phyloP scores from a whole-genome alignment of 441 rosid genomes.

The Cnidoscolus chayamansa region DNA sequence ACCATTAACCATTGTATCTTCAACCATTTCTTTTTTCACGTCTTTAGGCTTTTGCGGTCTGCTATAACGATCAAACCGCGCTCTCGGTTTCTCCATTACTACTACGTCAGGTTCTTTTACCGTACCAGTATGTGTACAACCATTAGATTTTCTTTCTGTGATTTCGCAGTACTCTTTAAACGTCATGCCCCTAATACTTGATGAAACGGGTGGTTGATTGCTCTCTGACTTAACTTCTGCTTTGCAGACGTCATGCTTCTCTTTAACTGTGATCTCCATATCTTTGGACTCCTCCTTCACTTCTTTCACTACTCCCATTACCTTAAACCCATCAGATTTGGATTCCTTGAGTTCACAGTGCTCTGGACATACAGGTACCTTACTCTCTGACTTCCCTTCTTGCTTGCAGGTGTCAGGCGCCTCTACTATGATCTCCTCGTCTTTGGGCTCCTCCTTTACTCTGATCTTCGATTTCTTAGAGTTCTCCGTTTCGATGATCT shows the following conservation, averaged over 20 bases:
- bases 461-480: not conserved
- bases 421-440: not conserved
- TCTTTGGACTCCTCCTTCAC: constrained; percentile 8
- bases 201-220: not conserved
- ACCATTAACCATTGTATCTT: constrained; percentile 25
- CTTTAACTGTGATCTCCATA: not conserved
- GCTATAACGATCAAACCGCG: not conserved
- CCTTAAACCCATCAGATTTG: too few species aligned
- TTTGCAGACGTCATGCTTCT: not conserved
- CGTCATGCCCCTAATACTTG: not conserved
- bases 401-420: not conserved
- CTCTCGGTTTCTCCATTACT: not conserved
- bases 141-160: not conserved
- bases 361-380: not conserved
- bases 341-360: not conserved
- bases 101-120: constrained; percentile 18
- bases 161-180: not conserved
- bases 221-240: constrained; percentile 10
- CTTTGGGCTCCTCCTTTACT: constrained; percentile 28
- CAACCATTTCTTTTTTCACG: constrained; percentile 19
- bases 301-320: constrained; percentile 4
- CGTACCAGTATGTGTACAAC: not conserved
- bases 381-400: not conserved
- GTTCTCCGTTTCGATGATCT: not conserved
- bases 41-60: not conserved